Evolutionary conservation across 2,329 filamentous ascomycete genomes (phyloP).

Genomic region (Fragosphaeria purpurea): DNA sequence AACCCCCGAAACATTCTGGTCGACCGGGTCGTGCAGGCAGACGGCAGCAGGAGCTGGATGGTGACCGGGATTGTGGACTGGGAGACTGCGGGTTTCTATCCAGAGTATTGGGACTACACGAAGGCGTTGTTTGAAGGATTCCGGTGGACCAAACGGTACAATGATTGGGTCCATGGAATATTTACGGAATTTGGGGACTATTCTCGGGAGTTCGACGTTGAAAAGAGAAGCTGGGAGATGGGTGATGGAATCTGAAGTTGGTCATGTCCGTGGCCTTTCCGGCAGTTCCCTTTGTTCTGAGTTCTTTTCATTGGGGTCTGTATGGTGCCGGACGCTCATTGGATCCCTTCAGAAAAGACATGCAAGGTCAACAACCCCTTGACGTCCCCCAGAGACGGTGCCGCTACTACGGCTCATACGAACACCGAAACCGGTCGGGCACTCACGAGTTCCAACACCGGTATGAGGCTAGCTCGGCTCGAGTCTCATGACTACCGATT

Average conservation of each 20-base stretch:
- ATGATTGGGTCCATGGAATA: conserved; percentile 8
- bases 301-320: too few relatives aligned
- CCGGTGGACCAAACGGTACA: conserved; percentile 11
- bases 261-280: too few relatives aligned
- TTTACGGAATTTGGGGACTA: conserved; percentile 18
- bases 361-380: too few relatives aligned
- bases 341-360: too few relatives aligned
- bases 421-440: too few relatives aligned
- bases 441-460: too few relatives aligned
- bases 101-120: conserved; percentile 10
- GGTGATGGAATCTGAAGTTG: neutral
- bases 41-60: conserved; percentile 17
- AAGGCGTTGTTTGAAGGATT: conserved; percentile 17
- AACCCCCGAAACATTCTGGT: conserved; percentile 25
- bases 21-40: conserved; percentile 10
- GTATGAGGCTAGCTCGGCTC: too few relatives aligned
- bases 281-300: too few relatives aligned
- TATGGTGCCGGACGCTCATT: too few relatives aligned
- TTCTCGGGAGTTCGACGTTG: conserved; percentile 14
- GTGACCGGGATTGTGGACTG: conserved; percentile 22
- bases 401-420: too few relatives aligned
- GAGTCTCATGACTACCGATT: too few relatives aligned
- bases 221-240: conserved; percentile 4
- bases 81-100: conserved; percentile 19
- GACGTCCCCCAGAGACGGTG: too few relatives aligned